These are phyloP conservation scores for Botrytis squamosa DNA, from an alignment of 2,329 filamentous ascomycete genomes.

Conservation along the genomic window DNA sequence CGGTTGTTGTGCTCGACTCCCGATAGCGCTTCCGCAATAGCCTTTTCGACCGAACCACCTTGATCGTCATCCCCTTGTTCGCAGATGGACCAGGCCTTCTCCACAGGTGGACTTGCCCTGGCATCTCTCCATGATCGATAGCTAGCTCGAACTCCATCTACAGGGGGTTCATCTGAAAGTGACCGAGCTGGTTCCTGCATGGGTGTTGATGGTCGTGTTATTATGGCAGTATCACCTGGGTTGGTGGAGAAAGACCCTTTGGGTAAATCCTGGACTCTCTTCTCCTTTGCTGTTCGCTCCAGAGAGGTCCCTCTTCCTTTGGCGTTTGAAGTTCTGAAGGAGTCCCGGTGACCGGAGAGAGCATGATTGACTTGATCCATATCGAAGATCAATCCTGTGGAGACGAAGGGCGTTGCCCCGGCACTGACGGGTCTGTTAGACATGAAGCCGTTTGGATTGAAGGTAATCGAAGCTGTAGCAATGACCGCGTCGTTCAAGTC, in stretches of 20 bases:
- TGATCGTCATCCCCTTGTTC: constrained; percentile 52
- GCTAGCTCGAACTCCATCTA: constrained; percentile 36
- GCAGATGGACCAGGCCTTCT: constrained; percentile 65
- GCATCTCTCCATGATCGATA: constrained; percentile 40
- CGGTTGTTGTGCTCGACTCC: constrained; percentile 62
- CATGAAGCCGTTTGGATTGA: constrained; percentile 15
- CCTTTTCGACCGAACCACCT: constrained; percentile 63
- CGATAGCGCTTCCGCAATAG: constrained; percentile 60
- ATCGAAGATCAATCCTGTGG: constrained; percentile 26
- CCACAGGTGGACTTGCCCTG: constrained; percentile 39
- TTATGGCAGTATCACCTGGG: constrained; percentile 39
- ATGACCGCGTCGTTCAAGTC: constrained; percentile 26
- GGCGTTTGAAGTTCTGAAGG: constrained; percentile 32
- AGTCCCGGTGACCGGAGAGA: constrained; percentile 41
- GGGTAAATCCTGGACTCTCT: constrained; percentile 39
- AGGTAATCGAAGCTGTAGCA: constrained; percentile 21
- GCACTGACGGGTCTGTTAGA: constrained; percentile 22
- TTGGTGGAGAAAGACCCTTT: constrained; percentile 36
- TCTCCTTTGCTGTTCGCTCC: constrained; percentile 46
- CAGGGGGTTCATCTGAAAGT: constrained; percentile 35
- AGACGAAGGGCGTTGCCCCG: constrained; percentile 26
- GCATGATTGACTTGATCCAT: constrained; percentile 42
- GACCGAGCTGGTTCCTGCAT: constrained; percentile 25
- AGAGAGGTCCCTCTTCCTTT: constrained; percentile 43
- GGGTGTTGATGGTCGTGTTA: constrained; percentile 33